A percentile compares a stretch with the other conserved stretches of the same genome.
Conservation (phyloP, 2,329 filamentous ascomycete genomes). For the Stagonosporopsis cucurbitacearum region DNA sequence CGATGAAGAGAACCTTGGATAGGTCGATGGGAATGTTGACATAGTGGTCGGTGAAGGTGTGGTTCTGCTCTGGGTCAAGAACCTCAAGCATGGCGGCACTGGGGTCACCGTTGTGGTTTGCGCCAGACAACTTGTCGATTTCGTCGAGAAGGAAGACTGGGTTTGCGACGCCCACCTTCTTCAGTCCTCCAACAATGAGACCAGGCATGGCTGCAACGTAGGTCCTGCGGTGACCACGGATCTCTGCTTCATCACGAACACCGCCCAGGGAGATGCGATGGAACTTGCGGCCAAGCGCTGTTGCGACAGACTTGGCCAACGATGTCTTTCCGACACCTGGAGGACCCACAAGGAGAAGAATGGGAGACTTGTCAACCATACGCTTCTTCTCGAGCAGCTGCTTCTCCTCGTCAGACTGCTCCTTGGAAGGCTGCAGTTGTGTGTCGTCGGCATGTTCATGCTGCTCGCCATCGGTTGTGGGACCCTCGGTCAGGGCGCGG, state of each 20-base stretch:
- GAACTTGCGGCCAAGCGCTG: conserved; percentile 91
- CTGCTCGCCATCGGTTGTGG: conserved; percentile 40
- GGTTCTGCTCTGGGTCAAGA: conserved; percentile 94
- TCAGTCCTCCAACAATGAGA: conserved; percentile 87
- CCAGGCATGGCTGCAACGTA: conserved; percentile 99
- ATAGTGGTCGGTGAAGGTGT: conserved; percentile 94
- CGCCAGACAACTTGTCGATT: conserved; percentile 93
- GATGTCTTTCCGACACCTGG: conserved; percentile 97
- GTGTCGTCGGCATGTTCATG: conserved; percentile 49
- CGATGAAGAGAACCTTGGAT: conserved; percentile 96
- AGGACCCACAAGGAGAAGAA: conserved; percentile 89
- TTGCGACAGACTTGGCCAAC: conserved; percentile 89
- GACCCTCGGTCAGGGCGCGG: conserved; percentile 57
- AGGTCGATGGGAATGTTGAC: conserved; percentile 94
- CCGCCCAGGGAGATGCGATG: conserved; percentile 96
- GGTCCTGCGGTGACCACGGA: conserved; percentile 89
- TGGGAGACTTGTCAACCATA: conserved; percentile 94
- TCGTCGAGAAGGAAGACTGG: conserved; percentile 96
- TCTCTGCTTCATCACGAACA: conserved; percentile 95
- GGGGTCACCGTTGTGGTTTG: conserved; percentile 93
- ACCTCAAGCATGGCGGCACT: conserved; percentile 98
- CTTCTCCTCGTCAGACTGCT: conserved; percentile 62
- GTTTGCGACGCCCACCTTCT: conserved; percentile 94
- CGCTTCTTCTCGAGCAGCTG: conserved; percentile 80
- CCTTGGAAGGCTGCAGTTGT: conserved; percentile 49